phyloP scores from a whole-genome alignment of 164 flowering plant genomes.

The Buxus sempervirens region DNA sequence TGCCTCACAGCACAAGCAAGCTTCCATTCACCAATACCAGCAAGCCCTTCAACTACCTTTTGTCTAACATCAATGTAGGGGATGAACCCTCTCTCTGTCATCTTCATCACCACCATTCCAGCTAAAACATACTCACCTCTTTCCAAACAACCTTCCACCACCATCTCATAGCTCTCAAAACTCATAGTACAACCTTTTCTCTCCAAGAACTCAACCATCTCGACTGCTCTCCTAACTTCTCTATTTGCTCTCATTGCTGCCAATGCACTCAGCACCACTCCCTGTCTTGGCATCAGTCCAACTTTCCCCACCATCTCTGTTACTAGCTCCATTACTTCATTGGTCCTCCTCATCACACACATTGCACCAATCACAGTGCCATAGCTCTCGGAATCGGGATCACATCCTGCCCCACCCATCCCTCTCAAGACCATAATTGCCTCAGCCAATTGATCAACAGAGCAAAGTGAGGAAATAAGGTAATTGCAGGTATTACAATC shows the following conservation, averaged over 20 bases:
- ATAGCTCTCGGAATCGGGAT: constrained; percentile 64
- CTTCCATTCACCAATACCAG: constrained; percentile 43
- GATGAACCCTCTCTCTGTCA: constrained; percentile 69
- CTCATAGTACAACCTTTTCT: constrained; percentile 37
- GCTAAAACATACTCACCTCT: constrained; percentile 53
- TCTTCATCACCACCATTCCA: constrained; percentile 53
- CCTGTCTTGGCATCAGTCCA: constrained; percentile 55
- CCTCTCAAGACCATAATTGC: constrained; percentile 47
- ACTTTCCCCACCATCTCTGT: constrained; percentile 61
- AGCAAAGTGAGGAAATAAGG: constrained; percentile 57
- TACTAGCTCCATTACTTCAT: constrained; percentile 39
- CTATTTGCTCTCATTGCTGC: constrained; percentile 49
- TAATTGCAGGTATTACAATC: constrained; percentile 67
- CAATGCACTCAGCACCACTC: constrained; percentile 34
- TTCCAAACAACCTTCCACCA: constrained; percentile 69
- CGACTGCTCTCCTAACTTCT: constrained; percentile 56
- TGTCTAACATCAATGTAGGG: constrained; percentile 64
- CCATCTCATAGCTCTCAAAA: constrained; percentile 58
- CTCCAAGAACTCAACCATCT: constrained; percentile 63
- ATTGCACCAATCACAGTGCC: constrained; percentile 42
- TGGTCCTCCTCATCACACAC: constrained; percentile 33
- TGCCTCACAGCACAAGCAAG: constrained; percentile 61
- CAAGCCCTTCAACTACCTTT: constrained; percentile 62
- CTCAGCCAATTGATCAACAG: constrained; percentile 49
- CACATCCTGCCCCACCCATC: constrained; percentile 55